These are phyloP conservation scores for Leccinum laetum DNA, from an alignment of 1,284 basidiomycete species.

Conservation along the genomic window DNA sequence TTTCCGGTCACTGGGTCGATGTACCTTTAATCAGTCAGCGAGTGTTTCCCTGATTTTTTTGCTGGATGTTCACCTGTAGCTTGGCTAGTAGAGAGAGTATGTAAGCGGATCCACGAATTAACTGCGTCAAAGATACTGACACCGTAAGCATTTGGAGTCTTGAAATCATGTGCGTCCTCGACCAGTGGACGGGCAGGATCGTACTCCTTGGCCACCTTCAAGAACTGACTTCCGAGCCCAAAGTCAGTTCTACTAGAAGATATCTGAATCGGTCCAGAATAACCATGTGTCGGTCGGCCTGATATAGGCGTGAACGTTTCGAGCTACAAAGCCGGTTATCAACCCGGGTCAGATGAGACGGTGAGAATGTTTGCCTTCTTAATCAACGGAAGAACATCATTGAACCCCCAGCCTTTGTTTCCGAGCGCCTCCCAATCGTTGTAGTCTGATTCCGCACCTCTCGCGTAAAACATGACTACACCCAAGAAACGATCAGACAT, in stretches of 20 bases:
- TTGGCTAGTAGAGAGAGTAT: slow-evolving; percentile 1
- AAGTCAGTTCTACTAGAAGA: slow-evolving; percentile 39
- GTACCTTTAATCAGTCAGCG: slow-evolving; percentile 37
- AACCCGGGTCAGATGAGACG: background rate
- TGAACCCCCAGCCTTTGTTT: slow-evolving; percentile 56
- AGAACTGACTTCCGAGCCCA: slow-evolving; percentile 45
- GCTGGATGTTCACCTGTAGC: slow-evolving; percentile 8
- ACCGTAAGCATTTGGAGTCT: slow-evolving; percentile 41
- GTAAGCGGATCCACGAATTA: background rate
- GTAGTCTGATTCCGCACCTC: slow-evolving; percentile 55
- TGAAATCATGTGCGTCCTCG: slow-evolving; percentile 47
- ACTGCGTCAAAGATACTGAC: slow-evolving; percentile 32
- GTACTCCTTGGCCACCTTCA: slow-evolving; percentile 42
- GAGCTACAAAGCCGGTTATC: slow-evolving; percentile 31
- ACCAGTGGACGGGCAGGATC: slow-evolving; percentile 42
- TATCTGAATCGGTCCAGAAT: slow-evolving; percentile 52
- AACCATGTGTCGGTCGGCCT: slow-evolving; percentile 45
- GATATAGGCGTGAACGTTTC: slow-evolving; percentile 48
- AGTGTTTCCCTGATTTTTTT: background rate
- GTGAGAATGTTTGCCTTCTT: slow-evolving; percentile 39
- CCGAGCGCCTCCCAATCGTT: slow-evolving; percentile 53
- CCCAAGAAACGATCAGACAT: background rate
- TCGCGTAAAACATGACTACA: slow-evolving; percentile 53
- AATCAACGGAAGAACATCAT: slow-evolving; percentile 46
- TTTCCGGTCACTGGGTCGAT: slow-evolving; percentile 50